Evolutionary conservation across 179 eudicot genomes (phyloP), one percentile per base, ranked within the genome.

Genomic region (Patellifolia procumbens): DNA sequence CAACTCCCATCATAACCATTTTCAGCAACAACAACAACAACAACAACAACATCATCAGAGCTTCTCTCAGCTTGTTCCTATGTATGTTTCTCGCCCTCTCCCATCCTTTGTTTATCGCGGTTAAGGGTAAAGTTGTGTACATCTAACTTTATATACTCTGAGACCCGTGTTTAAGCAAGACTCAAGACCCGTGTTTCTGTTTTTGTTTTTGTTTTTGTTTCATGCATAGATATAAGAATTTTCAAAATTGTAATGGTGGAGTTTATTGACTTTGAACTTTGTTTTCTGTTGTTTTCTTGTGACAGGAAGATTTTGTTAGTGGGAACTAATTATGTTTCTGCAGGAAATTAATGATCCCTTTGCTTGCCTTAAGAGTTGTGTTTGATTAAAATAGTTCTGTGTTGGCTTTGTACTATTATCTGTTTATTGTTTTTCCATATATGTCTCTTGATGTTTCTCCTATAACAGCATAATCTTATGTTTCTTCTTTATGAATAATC

Each of bases 41-140:
- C 49, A 43, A 43, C 13, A 39, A 19, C 77, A 53, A 7, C 81
- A 79, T 45, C 72, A 51, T 15, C 85, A 85, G 68, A 76, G 46
- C 77, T 78, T 69, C 78, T 70, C 77, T 73, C 83, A 66, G 76
- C 49, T 82, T 77, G 79, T 82, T 77, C 86, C 87, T 80, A 82
- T 86, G 91, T 88, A 88, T 75, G 85, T 49, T n/a, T 35, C 0
- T 13, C 20, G 20, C 1, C 11, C 29, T 45, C 22, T 32, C 8
- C 7, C 63, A 48, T 42, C 53, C 1, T 34, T 29, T 12, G 13
- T 34, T 4, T 62, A 2, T 24, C 43, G 35, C 42, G 46, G 49
- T 29, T 24, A n/a, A 10, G 59, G 49, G 31, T 80, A 75, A 70
- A 34, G 66, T 65, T 63, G 76, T 61, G 35, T 76, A 70, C 63